Evolutionary conservation across 2,329 filamentous ascomycete species (phyloP).

Genomic region (Hyphodiscus sp.): DNA sequence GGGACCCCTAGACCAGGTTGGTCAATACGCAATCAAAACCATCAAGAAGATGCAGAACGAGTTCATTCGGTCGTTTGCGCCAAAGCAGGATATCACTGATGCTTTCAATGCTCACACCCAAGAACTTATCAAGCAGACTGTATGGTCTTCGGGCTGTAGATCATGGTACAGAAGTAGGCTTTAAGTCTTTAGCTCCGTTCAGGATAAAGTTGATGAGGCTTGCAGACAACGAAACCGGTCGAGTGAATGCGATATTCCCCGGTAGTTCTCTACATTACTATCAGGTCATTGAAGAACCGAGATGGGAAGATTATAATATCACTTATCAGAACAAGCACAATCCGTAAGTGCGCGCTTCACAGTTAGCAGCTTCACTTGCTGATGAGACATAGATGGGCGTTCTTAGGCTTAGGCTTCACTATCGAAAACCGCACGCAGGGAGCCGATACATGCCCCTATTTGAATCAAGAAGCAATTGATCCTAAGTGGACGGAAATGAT

Average conservation of each 20-base stretch:
- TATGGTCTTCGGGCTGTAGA: conserved; percentile 38
- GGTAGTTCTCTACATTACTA: conserved; percentile 44
- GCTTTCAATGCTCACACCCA: conserved; percentile 45
- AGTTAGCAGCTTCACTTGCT: too few relatives aligned
- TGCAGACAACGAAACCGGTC: conserved; percentile 37
- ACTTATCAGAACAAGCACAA: conserved; percentile 26
- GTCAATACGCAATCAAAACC: conserved; percentile 21
- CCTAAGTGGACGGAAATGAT: conserved; percentile 29
- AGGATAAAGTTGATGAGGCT: background rate
- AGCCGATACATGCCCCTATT: conserved; percentile 28
- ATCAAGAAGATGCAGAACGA: conserved; percentile 37
- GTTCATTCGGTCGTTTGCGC: conserved; percentile 40
- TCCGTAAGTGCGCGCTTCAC: too few relatives aligned
- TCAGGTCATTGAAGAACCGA: conserved; percentile 34
- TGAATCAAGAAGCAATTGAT: conserved; percentile 30
- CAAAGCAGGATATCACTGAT: conserved; percentile 40
- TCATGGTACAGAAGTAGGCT: conserved; percentile 23
- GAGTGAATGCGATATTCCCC: conserved; percentile 43
- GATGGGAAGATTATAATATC: conserved; percentile 41
- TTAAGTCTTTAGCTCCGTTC: background rate
- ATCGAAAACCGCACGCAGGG: conserved; percentile 23
- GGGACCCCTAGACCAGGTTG: conserved; percentile 14
- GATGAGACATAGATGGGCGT: conserved; percentile 23
- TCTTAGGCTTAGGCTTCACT: conserved; percentile 29
- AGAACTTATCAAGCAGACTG: conserved; percentile 46